Percentiles rank a stretch among this genome's conserved stretches.
These are phyloP conservation scores for Russula abietina DNA, from an alignment of 768 basidiomycete species.

Conservation along the genomic window DNA sequence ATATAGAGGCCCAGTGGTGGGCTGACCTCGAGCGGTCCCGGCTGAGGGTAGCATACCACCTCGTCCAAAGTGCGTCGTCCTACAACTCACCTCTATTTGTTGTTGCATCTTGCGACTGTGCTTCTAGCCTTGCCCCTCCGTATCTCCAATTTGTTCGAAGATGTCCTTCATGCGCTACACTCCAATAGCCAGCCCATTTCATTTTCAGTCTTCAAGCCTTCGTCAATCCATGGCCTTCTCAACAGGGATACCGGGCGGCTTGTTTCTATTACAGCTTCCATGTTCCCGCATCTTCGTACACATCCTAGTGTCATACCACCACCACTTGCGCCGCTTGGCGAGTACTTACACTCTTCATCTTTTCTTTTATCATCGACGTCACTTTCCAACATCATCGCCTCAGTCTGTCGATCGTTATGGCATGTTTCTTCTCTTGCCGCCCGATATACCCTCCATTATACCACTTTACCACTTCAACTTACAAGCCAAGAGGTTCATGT, in stretches of 20 bases:
- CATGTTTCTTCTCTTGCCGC: slow-evolving; percentile 11
- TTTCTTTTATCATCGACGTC: slow-evolving; percentile 22
- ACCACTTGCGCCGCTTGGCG: slow-evolving; percentile 13
- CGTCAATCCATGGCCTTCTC: slow-evolving; percentile 11
- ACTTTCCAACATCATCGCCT: slow-evolving; percentile 17
- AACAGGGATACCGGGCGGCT: slow-evolving; percentile 7
- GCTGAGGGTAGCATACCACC: slow-evolving; percentile 50
- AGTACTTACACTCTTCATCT: slow-evolving; percentile 3
- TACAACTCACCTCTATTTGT: background rate
- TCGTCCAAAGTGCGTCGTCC: slow-evolving; percentile 66
- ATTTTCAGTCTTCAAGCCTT: slow-evolving; percentile 12
- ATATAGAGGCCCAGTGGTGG: slow-evolving; percentile 86
- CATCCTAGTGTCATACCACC: slow-evolving; percentile 23
- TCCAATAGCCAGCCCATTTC: slow-evolving; percentile 11
- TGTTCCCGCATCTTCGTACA: slow-evolving; percentile 26
- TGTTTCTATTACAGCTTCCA: slow-evolving; percentile 8
- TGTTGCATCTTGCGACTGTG: background rate
- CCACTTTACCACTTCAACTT: slow-evolving; percentile 53
- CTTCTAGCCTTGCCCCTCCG: slow-evolving; percentile 23
- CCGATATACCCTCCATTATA: slow-evolving; percentile 27
- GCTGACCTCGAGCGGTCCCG: slow-evolving; percentile 57
- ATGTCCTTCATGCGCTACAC: slow-evolving; percentile 20
- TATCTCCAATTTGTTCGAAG: slow-evolving; percentile 22
- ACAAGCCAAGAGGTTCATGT: slow-evolving; percentile 60
- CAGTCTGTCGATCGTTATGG: slow-evolving; percentile 19